Evolutionary conservation across 441 rosid species (phyloP).

Genomic region (Bruguiera hainesii): DNA sequence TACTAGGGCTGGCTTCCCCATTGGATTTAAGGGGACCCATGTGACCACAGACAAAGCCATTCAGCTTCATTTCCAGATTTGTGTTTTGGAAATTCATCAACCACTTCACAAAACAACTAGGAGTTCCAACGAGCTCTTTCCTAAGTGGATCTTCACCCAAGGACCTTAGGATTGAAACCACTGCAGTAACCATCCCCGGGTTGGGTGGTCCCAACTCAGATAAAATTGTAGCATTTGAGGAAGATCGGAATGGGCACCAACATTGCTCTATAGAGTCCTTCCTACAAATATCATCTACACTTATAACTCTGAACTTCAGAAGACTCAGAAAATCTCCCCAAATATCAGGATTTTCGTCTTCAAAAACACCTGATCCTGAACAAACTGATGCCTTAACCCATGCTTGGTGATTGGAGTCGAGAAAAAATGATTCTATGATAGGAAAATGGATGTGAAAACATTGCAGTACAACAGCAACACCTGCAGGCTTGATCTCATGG

Average conservation of each 20-base stretch:
- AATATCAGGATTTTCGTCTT: constrained; percentile 43
- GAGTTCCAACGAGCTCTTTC: constrained; percentile 78
- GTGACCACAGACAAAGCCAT: constrained; percentile 38
- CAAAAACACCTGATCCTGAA: constrained; percentile 81
- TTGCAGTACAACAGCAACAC: constrained; percentile 84
- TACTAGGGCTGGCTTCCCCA: constrained; percentile 29
- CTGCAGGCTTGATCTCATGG: constrained; percentile 72
- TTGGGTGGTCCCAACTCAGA: constrained; percentile 32
- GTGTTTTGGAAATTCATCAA: constrained; percentile 70
- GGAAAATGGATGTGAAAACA: constrained; percentile 83
- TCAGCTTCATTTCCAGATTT: constrained; percentile 53
- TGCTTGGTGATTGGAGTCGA: constrained; percentile 46
- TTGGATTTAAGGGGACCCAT: constrained; percentile 23
- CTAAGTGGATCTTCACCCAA: constrained; percentile 87
- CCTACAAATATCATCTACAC: constrained; percentile 30
- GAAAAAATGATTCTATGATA: constrained; percentile 41
- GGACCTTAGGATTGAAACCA: constrained; percentile 56
- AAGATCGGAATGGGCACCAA: constrained; percentile 71
- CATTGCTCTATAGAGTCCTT: constrained; percentile 27
- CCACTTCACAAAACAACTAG: constrained; percentile 71
- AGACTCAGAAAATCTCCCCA: constrained; percentile 76
- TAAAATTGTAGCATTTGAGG: constrained; percentile 33
- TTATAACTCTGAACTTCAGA: constrained; percentile 57
- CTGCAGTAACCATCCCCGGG: constrained; percentile 63
- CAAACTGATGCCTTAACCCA: constrained; percentile 48